Evolutionary conservation across 1,139 yeast genomes (phyloP), one percentile per base, ranked within the genome.

Genomic region (Taphrina confusa): DNA sequence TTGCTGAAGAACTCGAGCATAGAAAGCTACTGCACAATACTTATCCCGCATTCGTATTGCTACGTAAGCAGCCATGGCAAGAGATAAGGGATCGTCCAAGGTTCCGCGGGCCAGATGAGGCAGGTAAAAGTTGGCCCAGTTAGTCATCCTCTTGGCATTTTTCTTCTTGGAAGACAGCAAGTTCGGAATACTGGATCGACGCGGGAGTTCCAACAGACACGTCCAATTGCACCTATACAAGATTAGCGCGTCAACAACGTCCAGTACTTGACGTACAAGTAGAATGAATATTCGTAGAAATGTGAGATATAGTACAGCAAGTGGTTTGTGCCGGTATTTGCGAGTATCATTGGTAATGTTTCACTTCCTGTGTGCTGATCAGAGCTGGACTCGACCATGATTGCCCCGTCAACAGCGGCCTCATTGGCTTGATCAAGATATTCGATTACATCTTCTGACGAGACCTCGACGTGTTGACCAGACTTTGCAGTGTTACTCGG

Each of bases 111-210:
- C 33, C 3, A 54, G 51, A 27, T 54, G 58, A 12, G 58, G 58
- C 20, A 54, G 36, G 18, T 44, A 54, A 45, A 31, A 54, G 44
- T 14, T 44, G 8, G 58, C 58, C 58, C 58, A 54, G 9, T 31
- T 54, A 9, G 58, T 36, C 33, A 42, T 47, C n/a, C 20, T 20
- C 31, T 25, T 47, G 8, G 25, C 3, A 16, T 34, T 31, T 25
- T n/a, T 34, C 27, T 22, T 33, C 40, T 27, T 33, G 12, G 28
- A 14, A 9, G 39, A 28, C n/a, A 54, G 9, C 14, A 44, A 11
- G 25, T 34, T 54, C 3, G 58, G 58, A 9, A 46, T 46, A 16
- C 23, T 44, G 14, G 58, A 44, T 27, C 44, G 27, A 8, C 58
- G 30, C 28, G 58, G 58, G 3, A 54, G n/a, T 6, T 44, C 44